A percentile compares a stretch with the other conserved stretches of the same genome.
phyloP scores from a whole-genome alignment of 2,329 filamentous ascomycete species.

The Plenodomus tracheiphilus region DNA sequence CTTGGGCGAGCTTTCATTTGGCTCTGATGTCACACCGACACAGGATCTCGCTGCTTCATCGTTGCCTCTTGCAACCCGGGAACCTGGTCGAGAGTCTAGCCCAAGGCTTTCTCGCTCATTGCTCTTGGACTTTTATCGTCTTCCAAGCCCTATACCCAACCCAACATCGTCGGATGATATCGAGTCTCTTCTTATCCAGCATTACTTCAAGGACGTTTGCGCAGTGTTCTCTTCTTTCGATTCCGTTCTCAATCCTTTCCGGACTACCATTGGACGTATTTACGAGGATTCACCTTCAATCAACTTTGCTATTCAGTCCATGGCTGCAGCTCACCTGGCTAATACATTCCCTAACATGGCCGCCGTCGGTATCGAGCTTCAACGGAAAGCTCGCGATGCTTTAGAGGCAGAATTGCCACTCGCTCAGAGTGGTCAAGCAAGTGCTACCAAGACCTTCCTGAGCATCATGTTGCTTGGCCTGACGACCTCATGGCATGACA shows the following conservation, averaged over 20 bases:
- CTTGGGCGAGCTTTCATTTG: constrained; percentile 23
- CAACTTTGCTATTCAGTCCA: constrained; percentile 65
- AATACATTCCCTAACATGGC: constrained; percentile 61
- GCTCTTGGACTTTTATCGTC: constrained; percentile 44
- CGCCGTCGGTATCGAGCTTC: constrained; percentile 55
- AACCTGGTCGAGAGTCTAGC: constrained; percentile 26
- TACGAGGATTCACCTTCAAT: constrained; percentile 63
- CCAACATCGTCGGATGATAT: constrained; percentile 48
- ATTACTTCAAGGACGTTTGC: constrained; percentile 67
- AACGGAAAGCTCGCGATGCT: constrained; percentile 56
- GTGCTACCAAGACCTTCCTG: constrained; percentile 57
- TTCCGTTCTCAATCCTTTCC: constrained; percentile 63
- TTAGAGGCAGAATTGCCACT: constrained; percentile 54
- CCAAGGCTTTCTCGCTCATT: constrained; percentile 44
- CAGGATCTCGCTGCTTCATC: constrained; percentile 18
- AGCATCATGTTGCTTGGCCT: constrained; percentile 62
- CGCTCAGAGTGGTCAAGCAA: constrained; percentile 45
- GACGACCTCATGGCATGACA: constrained; percentile 64
- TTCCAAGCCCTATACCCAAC: constrained; percentile 40
- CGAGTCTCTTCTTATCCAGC: constrained; percentile 62
- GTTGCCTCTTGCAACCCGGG: constrained; percentile 14
- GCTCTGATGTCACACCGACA: constrained; percentile 19
- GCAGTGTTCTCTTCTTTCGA: constrained; percentile 67
- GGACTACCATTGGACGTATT: constrained; percentile 60
- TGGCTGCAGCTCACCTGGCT: constrained; percentile 64